Conservation (phyloP, 1,284 basidiomycete species). For the Volvariella surrecta region DNA sequence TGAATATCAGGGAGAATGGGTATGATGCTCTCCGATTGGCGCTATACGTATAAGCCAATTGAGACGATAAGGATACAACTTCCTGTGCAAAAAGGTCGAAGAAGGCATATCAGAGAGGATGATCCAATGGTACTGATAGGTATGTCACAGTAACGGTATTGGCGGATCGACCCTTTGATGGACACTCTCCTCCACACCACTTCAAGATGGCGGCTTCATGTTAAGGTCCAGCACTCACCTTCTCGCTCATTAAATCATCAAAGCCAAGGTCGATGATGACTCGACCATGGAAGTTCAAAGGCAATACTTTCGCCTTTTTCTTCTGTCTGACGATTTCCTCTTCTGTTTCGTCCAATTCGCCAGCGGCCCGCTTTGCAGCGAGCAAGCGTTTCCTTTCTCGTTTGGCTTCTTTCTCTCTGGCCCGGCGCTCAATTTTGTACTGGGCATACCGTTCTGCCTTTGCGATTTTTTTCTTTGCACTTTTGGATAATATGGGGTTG, state of each 20-base stretch:
- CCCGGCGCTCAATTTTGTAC: constrained; percentile 67
- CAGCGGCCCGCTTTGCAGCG: constrained; percentile 45
- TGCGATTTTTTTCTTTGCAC: constrained; percentile 70
- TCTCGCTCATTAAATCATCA: constrained; percentile 91
- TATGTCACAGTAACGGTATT: neutral
- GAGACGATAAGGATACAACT: constrained; percentile 79
- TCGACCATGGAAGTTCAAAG: constrained; percentile 50
- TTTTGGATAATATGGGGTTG: constrained; percentile 56
- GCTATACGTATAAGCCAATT: constrained; percentile 86
- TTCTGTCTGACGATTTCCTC: constrained; percentile 30
- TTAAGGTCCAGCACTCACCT: constrained; percentile 39
- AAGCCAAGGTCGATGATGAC: constrained; percentile 91
- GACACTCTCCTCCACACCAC: too few species aligned
- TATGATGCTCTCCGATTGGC: constrained; percentile 66
- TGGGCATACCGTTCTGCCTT: constrained; percentile 60
- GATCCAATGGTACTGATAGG: neutral
- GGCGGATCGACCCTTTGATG: too few species aligned
- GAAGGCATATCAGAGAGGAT: constrained; percentile 1
- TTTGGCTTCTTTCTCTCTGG: constrained; percentile 63
- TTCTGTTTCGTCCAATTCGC: constrained; percentile 40
- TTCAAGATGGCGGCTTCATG: constrained; percentile 9
- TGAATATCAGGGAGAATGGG: constrained; percentile 76
- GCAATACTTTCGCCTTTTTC: constrained; percentile 34
- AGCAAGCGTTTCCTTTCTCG: constrained; percentile 55
- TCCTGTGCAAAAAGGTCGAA: constrained; percentile 46